Conservation (phyloP, 495 filamentous ascomycete species). For the Tuber aestivum region DNA sequence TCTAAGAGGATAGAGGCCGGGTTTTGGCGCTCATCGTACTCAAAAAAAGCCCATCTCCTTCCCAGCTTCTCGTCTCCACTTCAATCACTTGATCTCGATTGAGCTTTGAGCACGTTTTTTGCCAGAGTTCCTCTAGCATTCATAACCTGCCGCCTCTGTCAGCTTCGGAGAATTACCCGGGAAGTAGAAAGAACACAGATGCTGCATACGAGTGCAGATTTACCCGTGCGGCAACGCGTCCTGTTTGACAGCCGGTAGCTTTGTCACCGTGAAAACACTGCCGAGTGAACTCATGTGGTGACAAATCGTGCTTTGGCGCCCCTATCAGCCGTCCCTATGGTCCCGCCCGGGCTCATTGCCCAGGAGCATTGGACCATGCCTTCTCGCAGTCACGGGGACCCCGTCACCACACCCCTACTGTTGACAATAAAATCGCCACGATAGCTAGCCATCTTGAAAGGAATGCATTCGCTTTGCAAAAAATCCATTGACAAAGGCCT, state of each 20-base stretch:
- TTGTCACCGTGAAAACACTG: background rate
- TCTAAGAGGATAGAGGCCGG: background rate
- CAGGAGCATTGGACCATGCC: background rate
- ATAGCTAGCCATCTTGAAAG: background rate
- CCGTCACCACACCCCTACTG: background rate
- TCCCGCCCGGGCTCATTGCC: background rate
- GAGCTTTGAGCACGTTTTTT: background rate
- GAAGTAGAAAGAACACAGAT: background rate
- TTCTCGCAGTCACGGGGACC: background rate
- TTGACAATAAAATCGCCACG: background rate
- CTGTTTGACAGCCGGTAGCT: background rate
- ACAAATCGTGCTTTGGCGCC: background rate
- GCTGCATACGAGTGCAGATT: background rate
- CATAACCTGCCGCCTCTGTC: no score
- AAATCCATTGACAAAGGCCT: background rate
- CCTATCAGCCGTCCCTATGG: background rate
- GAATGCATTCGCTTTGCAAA: background rate
- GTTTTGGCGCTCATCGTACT: background rate
- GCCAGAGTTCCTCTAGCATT: background rate
- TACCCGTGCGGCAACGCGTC: background rate
- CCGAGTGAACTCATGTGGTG: background rate
- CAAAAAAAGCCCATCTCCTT: background rate
- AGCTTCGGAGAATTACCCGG: background rate
- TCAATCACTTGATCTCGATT: background rate
- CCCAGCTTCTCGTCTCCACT: background rate